Evolutionary conservation across 2,329 filamentous ascomycete species (phyloP), one percentile per base, ranked within the genome.

Genomic region (Exserohilum rostratum): DNA sequence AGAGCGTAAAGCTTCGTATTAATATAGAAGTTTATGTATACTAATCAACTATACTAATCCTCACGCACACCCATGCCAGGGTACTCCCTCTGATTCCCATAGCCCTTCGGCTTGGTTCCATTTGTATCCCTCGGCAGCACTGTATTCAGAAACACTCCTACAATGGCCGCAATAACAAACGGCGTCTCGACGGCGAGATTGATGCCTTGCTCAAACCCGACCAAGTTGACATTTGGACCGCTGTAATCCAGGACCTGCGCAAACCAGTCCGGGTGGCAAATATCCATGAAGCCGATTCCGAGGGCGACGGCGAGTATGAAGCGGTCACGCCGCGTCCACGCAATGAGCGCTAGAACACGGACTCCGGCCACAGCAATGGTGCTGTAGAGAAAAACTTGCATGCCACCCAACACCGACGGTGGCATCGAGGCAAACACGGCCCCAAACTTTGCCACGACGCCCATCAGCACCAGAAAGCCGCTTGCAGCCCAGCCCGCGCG

Each of bases 391-490:
- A 69, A 70, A 7, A 69, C 64, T 54, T 80, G 78, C 77, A 81
- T 81, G 7, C 78, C 78, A 5, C 78, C 78, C 1, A 81, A 69
- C 6, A 80, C 77, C 5, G 78, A 77, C 3, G 68, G 67, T 13
- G 64, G 66, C 63, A 70, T 69, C 6, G 61, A 67, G 18, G 68
- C 67, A 50, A 69, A 68, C 2, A 70, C 57, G 7, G 67, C 66
- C 6, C 68, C 67, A 18, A 70, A 69, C 34, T 70, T 70, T 5
- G 66, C 67, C 25, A 69, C 50, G 6, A 69, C 54, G 5, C 66
- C 68, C 64, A 69, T 69, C 3, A 70, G 56, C 13, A 69, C 49
- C 22, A 70, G 55, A 53, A 70, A 64, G 9, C 47, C 62, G 31
- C 64, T 66, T 13, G 67, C 68, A n/a, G 60, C 60, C 65, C 68